Base-by-base conservation (phyloP, 179 eudicot species). In the Actinidia chinensis region DNA sequence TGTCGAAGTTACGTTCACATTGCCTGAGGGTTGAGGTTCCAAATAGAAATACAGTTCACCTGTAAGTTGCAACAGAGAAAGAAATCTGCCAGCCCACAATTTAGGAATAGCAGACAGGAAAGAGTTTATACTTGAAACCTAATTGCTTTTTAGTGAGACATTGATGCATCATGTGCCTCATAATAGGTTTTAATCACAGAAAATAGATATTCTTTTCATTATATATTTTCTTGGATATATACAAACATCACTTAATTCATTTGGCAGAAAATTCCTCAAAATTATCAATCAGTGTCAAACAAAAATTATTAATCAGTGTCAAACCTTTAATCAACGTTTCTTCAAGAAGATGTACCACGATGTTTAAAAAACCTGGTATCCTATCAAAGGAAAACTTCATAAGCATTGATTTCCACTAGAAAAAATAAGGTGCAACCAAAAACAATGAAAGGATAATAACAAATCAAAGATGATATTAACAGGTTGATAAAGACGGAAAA, bases 351-450 rank as follows among this genome's bases (percentile, higher is more conserved):
- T n/a, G n/a, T n/a, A n/a, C n/a, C n/a, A n/a, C n/a, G n/a, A n/a
- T n/a, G n/a, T n/a, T n/a, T n/a, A n/a, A n/a, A n/a, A n/a, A n/a
- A n/a, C n/a, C n/a, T n/a, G n/a, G n/a, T n/a, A n/a, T n/a, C n/a
- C n/a, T n/a, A n/a, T n/a, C n/a, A n/a, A n/a, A n/a, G n/a, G n/a
- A n/a, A n/a, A n/a, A n/a, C n/a, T 6, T 69, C 46, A 68, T 11
- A 48, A 12, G 20, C 55, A 71, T 51, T 9, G 75, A 69, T 51
- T 59, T 75, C 43, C 6, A 7, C 54, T 44, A 59, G n/a, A 47
- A 74, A 59, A 20, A 58, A 18, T 23, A 56, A 40, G 23, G 60
- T 61, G 43, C 78, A 75, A 36, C 48, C 33, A 66, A 40, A 61
- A 61, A 18, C 44, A 68, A 33, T 8, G 28, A 47, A 14, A 61